A percentile compares a stretch with the other conserved stretches of the same genome.
These are phyloP conservation scores for Phlyctochytrium bullatum DNA, from an alignment of 192 early-diverging fungal species.

Conservation along the genomic window DNA sequence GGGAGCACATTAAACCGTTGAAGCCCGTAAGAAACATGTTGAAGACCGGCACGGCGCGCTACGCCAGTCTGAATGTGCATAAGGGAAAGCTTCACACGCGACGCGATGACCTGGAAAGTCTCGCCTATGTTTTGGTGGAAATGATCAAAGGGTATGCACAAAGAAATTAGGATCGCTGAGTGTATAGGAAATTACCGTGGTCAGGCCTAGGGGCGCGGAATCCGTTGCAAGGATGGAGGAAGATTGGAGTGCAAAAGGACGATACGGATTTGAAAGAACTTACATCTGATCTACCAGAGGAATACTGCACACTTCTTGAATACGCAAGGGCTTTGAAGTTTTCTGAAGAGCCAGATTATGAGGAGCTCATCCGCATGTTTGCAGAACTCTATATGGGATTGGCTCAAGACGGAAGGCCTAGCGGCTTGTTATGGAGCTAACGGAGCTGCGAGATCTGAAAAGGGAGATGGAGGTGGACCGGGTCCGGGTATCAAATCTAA, in stretches of 20 bases:
- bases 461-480: no score
- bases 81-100: slow-evolving; percentile 37
- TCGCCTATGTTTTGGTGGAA: slow-evolving; percentile 39
- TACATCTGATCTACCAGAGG: slow-evolving; percentile 28
- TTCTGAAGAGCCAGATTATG: slow-evolving; percentile 40
- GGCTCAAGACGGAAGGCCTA: no score
- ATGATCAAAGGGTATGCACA: slow-evolving; percentile 33
- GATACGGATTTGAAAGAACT: slow-evolving; percentile 29
- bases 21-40: slow-evolving; percentile 24
- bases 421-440: no score
- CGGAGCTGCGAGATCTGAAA: no score
- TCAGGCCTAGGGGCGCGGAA: slow-evolving; percentile 32
- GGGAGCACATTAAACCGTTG: slow-evolving; percentile 28
- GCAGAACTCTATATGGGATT: not conserved
- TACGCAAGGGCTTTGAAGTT: slow-evolving; percentile 37
- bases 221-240: slow-evolving; percentile 40
- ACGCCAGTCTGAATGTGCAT: slow-evolving; percentile 46
- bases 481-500: no score
- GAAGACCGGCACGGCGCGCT: slow-evolving; percentile 48
- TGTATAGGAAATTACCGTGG: slow-evolving; percentile 38
- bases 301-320: slow-evolving; percentile 33
- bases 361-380: slow-evolving; percentile 30
- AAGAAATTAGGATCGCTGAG: slow-evolving; percentile 8
- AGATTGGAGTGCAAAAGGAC: slow-evolving; percentile 32
- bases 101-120: slow-evolving; percentile 44